phyloP scores from a whole-genome alignment of 2,329 filamentous ascomycete genomes.

The Apiospora saccharicola region DNA sequence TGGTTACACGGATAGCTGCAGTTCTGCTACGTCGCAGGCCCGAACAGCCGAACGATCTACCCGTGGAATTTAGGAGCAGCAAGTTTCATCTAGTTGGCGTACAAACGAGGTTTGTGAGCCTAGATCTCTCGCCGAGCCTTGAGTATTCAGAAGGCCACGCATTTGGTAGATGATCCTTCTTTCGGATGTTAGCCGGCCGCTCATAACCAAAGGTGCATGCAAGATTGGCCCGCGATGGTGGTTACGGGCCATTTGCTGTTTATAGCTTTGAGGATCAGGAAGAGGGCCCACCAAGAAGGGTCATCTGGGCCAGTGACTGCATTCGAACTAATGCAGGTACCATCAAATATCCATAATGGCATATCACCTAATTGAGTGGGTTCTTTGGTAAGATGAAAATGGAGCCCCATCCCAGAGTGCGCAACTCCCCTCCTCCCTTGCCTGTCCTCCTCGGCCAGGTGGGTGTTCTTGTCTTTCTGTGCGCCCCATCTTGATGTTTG shows the following conservation, averaged over 20 bases:
- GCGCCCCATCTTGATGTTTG: not conserved
- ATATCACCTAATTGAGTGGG: conserved; percentile 16
- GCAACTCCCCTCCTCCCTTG: no score
- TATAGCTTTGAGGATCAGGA: not conserved
- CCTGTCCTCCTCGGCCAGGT: not conserved
- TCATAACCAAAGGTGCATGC: not conserved
- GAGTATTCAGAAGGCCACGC: not conserved
- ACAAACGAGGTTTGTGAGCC: not conserved
- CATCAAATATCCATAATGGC: conserved; percentile 12
- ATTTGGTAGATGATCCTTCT: not conserved
- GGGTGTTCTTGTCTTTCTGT: not conserved
- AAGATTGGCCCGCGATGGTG: conserved; percentile 6
- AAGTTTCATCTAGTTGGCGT: not conserved
- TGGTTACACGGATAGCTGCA: not conserved
- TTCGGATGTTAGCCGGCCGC: not conserved
- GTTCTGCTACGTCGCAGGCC: conserved; percentile 10
- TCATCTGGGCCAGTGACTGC: not conserved
- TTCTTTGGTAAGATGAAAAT: conserved; percentile 14
- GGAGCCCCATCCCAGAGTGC: not conserved
- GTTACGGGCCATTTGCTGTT: conserved; percentile 19
- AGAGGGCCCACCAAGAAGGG: conserved; percentile 1
- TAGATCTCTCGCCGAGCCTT: not conserved
- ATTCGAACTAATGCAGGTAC: conserved; percentile 19
- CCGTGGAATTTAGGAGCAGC: not conserved
- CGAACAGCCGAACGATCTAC: not conserved